phyloP scores from a whole-genome alignment of 805 yeast genomes.

The Saccharomycopsis fibuligera region DNA sequence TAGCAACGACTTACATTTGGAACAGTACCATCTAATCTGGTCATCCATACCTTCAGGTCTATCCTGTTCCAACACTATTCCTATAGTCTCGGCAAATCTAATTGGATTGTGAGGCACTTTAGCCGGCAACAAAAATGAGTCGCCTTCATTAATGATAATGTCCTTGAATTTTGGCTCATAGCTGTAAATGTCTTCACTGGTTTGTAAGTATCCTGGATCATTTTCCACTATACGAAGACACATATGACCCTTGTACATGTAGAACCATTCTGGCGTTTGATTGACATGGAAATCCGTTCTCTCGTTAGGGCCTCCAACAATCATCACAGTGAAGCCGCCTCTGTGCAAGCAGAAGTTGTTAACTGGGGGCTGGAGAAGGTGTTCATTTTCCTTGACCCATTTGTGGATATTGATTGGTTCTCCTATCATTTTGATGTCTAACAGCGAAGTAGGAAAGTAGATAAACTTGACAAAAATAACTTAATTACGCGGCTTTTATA shows the following conservation, averaged over 20 bases:
- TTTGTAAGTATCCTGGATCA: constrained; percentile 19
- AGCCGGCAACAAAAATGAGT: constrained; percentile 79
- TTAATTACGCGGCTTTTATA: too few relatives aligned
- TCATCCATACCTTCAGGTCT: constrained; percentile 70
- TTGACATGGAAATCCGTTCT: constrained; percentile 90
- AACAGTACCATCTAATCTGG: constrained; percentile 83
- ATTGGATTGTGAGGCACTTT: constrained; percentile 89
- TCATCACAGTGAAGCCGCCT: constrained; percentile 92
- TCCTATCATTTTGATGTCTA: constrained; percentile 1
- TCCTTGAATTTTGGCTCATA: constrained; percentile 65
- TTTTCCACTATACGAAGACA: constrained; percentile 70
- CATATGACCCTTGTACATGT: constrained; percentile 84
- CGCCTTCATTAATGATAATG: constrained; percentile 74
- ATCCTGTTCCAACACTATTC: constrained; percentile 88
- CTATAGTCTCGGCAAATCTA: constrained; percentile 77
- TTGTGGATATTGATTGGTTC: constrained; percentile 66
- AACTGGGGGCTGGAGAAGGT: constrained; percentile 83
- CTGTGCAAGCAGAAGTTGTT: constrained; percentile 85
- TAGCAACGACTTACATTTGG: constrained; percentile 55
- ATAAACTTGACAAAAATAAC: too few relatives aligned
- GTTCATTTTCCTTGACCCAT: constrained; percentile 75
- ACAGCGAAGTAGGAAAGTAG: neutral
- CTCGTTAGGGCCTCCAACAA: constrained; percentile 94
- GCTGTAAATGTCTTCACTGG: constrained; percentile 3
- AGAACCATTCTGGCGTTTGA: constrained; percentile 92